phyloP scores from a whole-genome alignment of 192 early-diverging fungal genomes.

The Gaertneriomyces sp. region DNA sequence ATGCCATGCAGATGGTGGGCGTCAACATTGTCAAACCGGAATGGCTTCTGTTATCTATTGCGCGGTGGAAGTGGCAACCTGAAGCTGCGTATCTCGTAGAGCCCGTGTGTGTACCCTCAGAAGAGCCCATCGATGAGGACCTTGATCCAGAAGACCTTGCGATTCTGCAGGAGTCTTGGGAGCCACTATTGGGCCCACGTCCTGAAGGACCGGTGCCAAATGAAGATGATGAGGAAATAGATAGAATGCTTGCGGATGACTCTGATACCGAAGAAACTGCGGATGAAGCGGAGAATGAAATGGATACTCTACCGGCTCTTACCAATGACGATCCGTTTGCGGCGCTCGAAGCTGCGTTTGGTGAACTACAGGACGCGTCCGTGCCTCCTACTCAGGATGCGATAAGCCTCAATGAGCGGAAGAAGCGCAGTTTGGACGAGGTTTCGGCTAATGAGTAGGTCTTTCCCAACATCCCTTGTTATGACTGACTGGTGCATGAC shows the following conservation, averaged over 20 bases:
- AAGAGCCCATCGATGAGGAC: slow-evolving; percentile 8
- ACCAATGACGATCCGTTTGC: not conserved
- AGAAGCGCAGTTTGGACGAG: no score
- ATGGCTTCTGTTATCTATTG: slow-evolving; percentile 69
- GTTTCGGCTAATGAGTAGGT: no score
- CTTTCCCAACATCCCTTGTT: no score
- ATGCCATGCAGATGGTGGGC: slow-evolving; percentile 35
- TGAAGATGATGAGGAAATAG: slow-evolving; percentile 15
- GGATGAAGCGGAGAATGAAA: slow-evolving; percentile 22
- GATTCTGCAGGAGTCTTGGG: slow-evolving; percentile 15
- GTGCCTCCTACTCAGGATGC: no score
- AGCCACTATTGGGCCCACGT: slow-evolving; percentile 6
- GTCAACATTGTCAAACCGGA: slow-evolving; percentile 55
- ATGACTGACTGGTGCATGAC: no score
- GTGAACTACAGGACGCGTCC: slow-evolving; percentile 8
- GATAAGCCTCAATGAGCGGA: no score
- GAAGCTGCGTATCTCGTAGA: slow-evolving; percentile 63
- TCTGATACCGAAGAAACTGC: slow-evolving; percentile 1
- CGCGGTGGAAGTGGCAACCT: slow-evolving; percentile 65
- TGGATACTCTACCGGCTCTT: not conserved
- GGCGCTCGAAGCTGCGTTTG: slow-evolving; percentile 17
- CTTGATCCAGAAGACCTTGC: slow-evolving; percentile 17
- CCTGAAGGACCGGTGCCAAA: not conserved
- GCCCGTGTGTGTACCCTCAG: slow-evolving; percentile 17
- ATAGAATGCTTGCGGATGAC: slow-evolving; percentile 17